phyloP scores from a whole-genome alignment of 1,284 basidiomycete species.

The Pyrrhoderma noxium region DNA sequence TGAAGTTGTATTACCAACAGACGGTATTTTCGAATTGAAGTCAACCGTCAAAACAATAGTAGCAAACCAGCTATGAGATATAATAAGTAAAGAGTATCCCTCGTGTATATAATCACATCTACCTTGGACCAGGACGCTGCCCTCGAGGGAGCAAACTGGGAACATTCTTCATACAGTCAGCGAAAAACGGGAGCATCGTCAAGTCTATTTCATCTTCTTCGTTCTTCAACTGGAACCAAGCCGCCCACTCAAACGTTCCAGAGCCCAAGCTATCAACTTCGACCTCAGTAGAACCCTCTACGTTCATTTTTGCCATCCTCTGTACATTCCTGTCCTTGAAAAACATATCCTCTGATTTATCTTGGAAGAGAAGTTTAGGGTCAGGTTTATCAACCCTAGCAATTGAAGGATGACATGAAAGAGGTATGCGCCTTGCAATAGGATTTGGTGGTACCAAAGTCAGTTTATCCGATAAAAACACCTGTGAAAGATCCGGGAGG shows the following conservation, averaged over 20 bases:
- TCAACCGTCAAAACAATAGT: slow-evolving; percentile 52
- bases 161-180: slow-evolving; percentile 42
- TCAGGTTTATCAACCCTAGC: slow-evolving; percentile 20
- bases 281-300: neutral
- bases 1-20: neutral
- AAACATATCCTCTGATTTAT: slow-evolving; percentile 35
- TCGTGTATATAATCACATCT: neutral
- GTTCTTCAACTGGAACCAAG: slow-evolving; percentile 44
- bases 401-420: slow-evolving; percentile 42
- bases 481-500: slow-evolving; percentile 30
- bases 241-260: slow-evolving; percentile 44
- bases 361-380: slow-evolving; percentile 32
- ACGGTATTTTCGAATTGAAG: slow-evolving; percentile 51
- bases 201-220: slow-evolving; percentile 38
- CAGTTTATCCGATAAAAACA: slow-evolving; percentile 16
- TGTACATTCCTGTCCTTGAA: slow-evolving; percentile 27
- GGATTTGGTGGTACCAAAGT: slow-evolving; percentile 42
- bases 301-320: neutral
- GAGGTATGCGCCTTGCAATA: slow-evolving; percentile 48
- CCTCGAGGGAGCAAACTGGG: slow-evolving; percentile 36
- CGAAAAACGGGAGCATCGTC: slow-evolving; percentile 45
- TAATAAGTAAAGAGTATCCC: neutral
- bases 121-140: slow-evolving; percentile 19
- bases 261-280: neutral
- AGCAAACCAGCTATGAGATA: slow-evolving; percentile 44